Percentiles rank a stretch among this genome's conserved stretches.
Conservation (phyloP, 495 filamentous ascomycete species). For the Talaromyces adpressus region DNA sequence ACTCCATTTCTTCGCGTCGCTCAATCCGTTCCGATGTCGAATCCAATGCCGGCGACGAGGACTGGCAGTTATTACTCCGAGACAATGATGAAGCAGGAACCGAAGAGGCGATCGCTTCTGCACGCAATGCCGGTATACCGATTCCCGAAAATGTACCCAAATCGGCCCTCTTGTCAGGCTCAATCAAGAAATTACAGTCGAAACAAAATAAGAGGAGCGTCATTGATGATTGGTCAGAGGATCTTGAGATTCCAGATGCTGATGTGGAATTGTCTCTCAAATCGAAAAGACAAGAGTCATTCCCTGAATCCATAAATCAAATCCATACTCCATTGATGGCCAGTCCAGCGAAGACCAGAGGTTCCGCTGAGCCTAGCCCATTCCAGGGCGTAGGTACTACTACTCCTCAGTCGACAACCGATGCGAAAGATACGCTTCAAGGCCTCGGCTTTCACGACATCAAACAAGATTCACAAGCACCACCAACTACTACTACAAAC, state of each 20-base stretch:
- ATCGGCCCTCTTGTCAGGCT: constrained; percentile 88
- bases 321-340: constrained; percentile 42
- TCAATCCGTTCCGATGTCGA: constrained; percentile 77
- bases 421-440: constrained; percentile 31
- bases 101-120: constrained; percentile 76
- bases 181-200: constrained; percentile 85
- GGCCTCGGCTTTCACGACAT: constrained; percentile 34
- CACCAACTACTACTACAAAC: constrained; percentile 58
- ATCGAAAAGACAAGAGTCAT: constrained; percentile 47
- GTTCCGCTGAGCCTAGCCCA: constrained; percentile 15
- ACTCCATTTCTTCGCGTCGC: constrained; percentile 69
- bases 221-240: constrained; percentile 85
- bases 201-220: constrained; percentile 70
- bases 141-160: constrained; percentile 84
- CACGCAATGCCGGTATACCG: constrained; percentile 83
- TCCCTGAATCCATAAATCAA: constrained; percentile 62
- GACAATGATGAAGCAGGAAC: constrained; percentile 75
- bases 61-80: constrained; percentile 73
- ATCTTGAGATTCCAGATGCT: constrained; percentile 69
- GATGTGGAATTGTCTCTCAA: constrained; percentile 58
- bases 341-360: constrained; percentile 29
- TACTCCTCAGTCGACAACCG: constrained; percentile 9
- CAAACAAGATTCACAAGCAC: constrained; percentile 55
- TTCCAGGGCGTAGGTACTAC: constrained; percentile 23
- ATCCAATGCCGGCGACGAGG: constrained; percentile 67